Base-by-base conservation (phyloP, 2,329 filamentous ascomycete species). In the Fusarium sororula region DNA sequence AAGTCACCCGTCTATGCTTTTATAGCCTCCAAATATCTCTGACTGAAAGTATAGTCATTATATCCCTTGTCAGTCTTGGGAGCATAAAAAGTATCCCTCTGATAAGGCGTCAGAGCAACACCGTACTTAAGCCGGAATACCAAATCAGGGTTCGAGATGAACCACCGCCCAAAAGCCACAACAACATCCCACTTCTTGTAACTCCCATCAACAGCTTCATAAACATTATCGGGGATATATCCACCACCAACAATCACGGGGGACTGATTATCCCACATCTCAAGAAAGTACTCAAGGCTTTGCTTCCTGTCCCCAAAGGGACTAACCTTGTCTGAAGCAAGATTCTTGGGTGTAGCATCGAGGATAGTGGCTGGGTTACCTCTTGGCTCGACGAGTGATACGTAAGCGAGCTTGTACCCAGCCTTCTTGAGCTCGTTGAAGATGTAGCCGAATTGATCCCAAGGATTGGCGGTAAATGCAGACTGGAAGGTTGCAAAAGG, bases 401-500 rank as follows among this genome's bases (percentile, higher is more conserved):
- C 39, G 62, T 86, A 73, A 62, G 84, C 83, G 53, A 75, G 77
- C 18, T 77, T 76, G 50, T 79, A 76, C 6, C 69, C 72, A 6
- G 74, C 61, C 45, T 69, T 71, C 62, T 78, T 81, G 12, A 82
- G 64, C 44, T 77, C 66, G 1, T 45, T 48, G 24, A 82, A 59
- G 32, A 82, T 57, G 61, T 81, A 73, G 15, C 70, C 63, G 12
- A 73, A 79, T 57, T 80, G 81, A 18, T 78, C 79, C 75, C 79
- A 79, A 3, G 79, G 75, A 18, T 82, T 69, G 10, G 66, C 45
- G 8, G 76, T 77, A 28, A 75, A 77, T 0, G 78, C 77, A 17
- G 70, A 63, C 41, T 82, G 81, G 62, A 76, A 82, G 5, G 71
- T 76, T 39, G 78, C 78, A 66, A 81, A 92, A 0, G 90, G 90